Evolutionary conservation across 495 filamentous ascomycete species (phyloP).

Genomic region (Letharia columbiana): DNA sequence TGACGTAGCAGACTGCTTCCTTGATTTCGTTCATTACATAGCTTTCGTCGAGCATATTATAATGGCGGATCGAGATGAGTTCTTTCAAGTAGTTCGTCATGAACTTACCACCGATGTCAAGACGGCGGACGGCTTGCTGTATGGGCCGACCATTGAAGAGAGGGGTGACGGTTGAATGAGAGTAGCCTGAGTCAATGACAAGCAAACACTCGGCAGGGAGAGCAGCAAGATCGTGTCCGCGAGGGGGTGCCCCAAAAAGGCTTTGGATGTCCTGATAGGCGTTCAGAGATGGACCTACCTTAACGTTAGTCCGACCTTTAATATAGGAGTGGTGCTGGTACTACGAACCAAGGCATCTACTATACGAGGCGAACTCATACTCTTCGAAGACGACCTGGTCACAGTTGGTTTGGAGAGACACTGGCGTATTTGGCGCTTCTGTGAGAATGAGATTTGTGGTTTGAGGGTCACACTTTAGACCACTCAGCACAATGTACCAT

Average conservation of each 20-base stretch:
- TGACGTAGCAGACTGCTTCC: slow-evolving; percentile 79
- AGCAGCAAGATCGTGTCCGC: slow-evolving; percentile 33
- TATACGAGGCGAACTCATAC: slow-evolving; percentile 87
- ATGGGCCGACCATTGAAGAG: slow-evolving; percentile 71
- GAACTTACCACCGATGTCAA: slow-evolving; percentile 87
- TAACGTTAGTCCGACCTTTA: slow-evolving; percentile 18
- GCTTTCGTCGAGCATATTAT: slow-evolving; percentile 88
- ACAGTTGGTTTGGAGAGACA: slow-evolving; percentile 72
- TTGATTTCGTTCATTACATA: slow-evolving; percentile 94
- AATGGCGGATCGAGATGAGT: slow-evolving; percentile 79
- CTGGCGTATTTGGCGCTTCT: slow-evolving; percentile 83
- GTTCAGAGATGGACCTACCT: slow-evolving; percentile 61
- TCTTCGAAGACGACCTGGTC: slow-evolving; percentile 98
- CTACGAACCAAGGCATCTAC: slow-evolving; percentile 59
- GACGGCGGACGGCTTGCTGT: slow-evolving; percentile 71
- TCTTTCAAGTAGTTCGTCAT: slow-evolving; percentile 93
- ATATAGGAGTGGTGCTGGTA: not conserved
- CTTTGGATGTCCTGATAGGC: slow-evolving; percentile 71
- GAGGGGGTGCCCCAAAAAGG: slow-evolving; percentile 43
- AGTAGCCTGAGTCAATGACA: slow-evolving; percentile 85
- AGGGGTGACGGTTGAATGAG: slow-evolving; percentile 86
- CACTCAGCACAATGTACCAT: slow-evolving; percentile 13
- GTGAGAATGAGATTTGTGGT: slow-evolving; percentile 76
- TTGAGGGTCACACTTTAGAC: slow-evolving; percentile 56
- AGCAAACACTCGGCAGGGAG: slow-evolving; percentile 72